A percentile compares a stretch with the other conserved stretches of the same genome.
These are phyloP conservation scores for Claviceps fusiformis DNA, from an alignment of 2,329 filamentous ascomycete species.

Conservation along the genomic window DNA sequence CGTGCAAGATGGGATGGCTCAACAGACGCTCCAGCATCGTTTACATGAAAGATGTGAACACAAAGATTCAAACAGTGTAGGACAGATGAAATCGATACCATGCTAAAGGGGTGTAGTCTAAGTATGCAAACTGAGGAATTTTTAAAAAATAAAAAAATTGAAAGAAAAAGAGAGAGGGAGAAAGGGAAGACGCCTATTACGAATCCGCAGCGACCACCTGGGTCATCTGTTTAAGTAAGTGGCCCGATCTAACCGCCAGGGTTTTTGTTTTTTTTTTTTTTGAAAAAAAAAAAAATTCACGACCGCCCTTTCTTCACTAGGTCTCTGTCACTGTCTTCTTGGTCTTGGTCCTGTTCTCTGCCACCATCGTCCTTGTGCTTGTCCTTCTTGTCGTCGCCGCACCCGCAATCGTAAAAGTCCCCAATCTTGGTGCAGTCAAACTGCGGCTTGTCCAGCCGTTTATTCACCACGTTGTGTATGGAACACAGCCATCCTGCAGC, in stretches of 20 bases:
- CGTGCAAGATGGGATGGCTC: too few relatives aligned
- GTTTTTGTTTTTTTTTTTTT: too few relatives aligned
- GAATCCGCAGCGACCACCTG: not conserved
- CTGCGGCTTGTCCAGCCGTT: constrained; percentile 43
- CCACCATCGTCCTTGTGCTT: constrained; percentile 16
- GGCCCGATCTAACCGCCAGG: too few relatives aligned
- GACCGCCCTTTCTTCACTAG: constrained; percentile 3
- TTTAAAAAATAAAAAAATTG: too few relatives aligned
- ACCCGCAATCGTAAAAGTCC: constrained; percentile 60
- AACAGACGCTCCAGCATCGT: too few relatives aligned
- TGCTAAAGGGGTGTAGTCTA: too few relatives aligned
- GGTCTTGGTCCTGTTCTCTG: constrained; percentile 7
- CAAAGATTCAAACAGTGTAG: too few relatives aligned
- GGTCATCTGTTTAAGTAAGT: not conserved
- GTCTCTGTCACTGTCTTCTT: constrained; percentile 2
- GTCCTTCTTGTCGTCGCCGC: constrained; percentile 43
- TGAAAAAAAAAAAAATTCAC: too few relatives aligned
- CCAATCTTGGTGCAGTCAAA: constrained; percentile 57
- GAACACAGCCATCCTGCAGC: constrained; percentile 57
- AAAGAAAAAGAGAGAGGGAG: not conserved
- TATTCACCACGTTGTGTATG: constrained; percentile 55
- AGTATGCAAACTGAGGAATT: too few relatives aligned
- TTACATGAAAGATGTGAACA: too few relatives aligned
- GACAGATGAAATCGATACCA: too few relatives aligned
- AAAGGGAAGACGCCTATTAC: not conserved